Conservation (phyloP, 805 yeast genomes). For the Metschnikowia bowlesiae region DNA sequence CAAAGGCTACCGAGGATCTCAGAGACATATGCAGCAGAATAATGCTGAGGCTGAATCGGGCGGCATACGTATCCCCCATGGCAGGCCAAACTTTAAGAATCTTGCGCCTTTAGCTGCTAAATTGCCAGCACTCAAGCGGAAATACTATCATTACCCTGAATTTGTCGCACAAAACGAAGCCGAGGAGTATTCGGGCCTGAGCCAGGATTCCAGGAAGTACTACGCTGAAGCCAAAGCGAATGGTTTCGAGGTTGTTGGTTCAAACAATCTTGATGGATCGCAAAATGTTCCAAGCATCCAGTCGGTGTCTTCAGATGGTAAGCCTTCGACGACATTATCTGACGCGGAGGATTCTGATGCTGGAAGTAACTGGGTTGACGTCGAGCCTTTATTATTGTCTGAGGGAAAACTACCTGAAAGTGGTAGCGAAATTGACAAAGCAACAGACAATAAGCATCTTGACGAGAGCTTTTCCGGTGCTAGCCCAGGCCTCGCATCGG, state of each 20-base stretch:
- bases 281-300: not conserved
- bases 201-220: not conserved
- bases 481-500: not conserved
- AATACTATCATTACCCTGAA: conserved; percentile 30
- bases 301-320: not conserved
- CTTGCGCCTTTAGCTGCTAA: conserved; percentile 32
- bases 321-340: not conserved
- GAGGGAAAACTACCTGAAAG: conserved; percentile 5
- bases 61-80: conserved; percentile 41
- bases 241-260: conserved; percentile 1
- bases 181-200: not conserved
- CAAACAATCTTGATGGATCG: not conserved
- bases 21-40: not conserved
- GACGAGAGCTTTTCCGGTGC: not conserved
- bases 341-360: conserved; percentile 28
- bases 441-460: not conserved
- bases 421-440: not conserved
- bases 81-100: conserved; percentile 36
- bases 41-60: not conserved
- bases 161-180: conserved; percentile 5
- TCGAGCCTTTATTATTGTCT: conserved; percentile 12
- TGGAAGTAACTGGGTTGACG: conserved; percentile 20
- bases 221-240: conserved; percentile 2
- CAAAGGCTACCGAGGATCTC: not conserved
- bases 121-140: conserved; percentile 26